Evolutionary conservation across 179 eudicot species (phyloP).

Genomic region (Drosera spatulata): DNA sequence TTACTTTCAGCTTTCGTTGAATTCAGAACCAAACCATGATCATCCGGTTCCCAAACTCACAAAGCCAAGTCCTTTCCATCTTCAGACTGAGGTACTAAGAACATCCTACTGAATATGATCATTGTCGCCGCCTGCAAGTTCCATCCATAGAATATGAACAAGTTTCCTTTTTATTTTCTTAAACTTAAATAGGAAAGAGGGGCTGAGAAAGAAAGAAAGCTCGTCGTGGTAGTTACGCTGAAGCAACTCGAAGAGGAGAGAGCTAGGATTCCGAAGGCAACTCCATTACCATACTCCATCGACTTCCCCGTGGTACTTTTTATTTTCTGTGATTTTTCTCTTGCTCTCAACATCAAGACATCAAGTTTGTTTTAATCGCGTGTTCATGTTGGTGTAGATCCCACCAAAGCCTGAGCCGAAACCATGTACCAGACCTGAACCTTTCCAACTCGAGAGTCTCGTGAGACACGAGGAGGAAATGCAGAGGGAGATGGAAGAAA

Average conservation of each 20-base stretch:
- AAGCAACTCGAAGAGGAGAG: slow-evolving; percentile 75
- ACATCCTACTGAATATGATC: neutral
- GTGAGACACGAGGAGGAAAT: slow-evolving; percentile 82
- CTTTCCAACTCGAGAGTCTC: slow-evolving; percentile 78
- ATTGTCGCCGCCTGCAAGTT: too few relatives aligned
- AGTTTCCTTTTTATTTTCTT: neutral
- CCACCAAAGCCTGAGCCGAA: slow-evolving; percentile 93
- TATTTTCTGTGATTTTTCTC: neutral
- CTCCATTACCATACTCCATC: slow-evolving; percentile 89
- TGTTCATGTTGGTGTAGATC: slow-evolving; percentile 27
- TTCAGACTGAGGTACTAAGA: slow-evolving; percentile 68
- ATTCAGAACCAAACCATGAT: slow-evolving; percentile 46
- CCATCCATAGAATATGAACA: too few relatives aligned
- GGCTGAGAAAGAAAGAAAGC: slow-evolving; percentile 61
- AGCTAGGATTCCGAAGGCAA: slow-evolving; percentile 81
- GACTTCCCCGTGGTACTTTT: slow-evolving; percentile 82
- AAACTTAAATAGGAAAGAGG: slow-evolving; percentile 62
- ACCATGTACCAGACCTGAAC: slow-evolving; percentile 76
- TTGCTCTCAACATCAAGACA: neutral
- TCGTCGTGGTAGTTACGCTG: slow-evolving; percentile 49
- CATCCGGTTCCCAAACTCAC: slow-evolving; percentile 57
- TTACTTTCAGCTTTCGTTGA: slow-evolving; percentile 58
- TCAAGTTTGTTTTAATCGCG: neutral
- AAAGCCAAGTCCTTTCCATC: slow-evolving; percentile 77
- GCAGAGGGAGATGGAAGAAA: slow-evolving; percentile 81